A percentile compares a stretch with the other conserved stretches of the same genome.
phyloP scores from a whole-genome alignment of 2,329 filamentous ascomycete genomes.

The Zalaria obscura region DNA sequence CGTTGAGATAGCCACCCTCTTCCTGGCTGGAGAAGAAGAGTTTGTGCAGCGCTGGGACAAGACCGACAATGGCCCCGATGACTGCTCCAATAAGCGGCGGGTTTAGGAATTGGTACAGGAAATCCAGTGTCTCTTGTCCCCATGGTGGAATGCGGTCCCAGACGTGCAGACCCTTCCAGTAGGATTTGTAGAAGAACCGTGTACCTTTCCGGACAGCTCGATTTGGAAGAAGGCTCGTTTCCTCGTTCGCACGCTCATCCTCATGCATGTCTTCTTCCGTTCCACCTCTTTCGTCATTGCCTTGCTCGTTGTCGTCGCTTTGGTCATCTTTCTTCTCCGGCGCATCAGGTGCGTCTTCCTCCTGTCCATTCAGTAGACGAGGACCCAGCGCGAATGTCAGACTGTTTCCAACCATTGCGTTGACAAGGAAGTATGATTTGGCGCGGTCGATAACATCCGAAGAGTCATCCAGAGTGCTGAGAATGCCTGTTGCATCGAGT shows the following conservation, averaged over 20 bases:
- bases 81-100: slow-evolving; percentile 47
- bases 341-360: slow-evolving; percentile 25
- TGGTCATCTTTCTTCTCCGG: slow-evolving; percentile 9
- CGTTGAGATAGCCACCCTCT: slow-evolving; percentile 49
- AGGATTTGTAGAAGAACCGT: slow-evolving; percentile 17
- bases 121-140: slow-evolving; percentile 24
- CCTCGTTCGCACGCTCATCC: slow-evolving; percentile 23
- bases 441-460: slow-evolving; percentile 40
- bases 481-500: slow-evolving; percentile 41
- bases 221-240: slow-evolving; percentile 37
- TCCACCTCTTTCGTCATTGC: slow-evolving; percentile 11
- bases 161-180: slow-evolving; percentile 18
- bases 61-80: slow-evolving; percentile 43
- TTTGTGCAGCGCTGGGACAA: slow-evolving; percentile 43
- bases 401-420: slow-evolving; percentile 47
- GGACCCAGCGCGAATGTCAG: slow-evolving; percentile 52
- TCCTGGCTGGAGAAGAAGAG: slow-evolving; percentile 46
- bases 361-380: slow-evolving; percentile 36
- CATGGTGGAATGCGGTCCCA: slow-evolving; percentile 23
- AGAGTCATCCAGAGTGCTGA: slow-evolving; percentile 31
- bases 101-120: slow-evolving; percentile 42
- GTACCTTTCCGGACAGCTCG: slow-evolving; percentile 16
- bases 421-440: slow-evolving; percentile 53
- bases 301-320: slow-evolving; percentile 15
- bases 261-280: slow-evolving; percentile 6